Conservation (phyloP, 108 stramenopile genomes). For the Nitzschia sp. region DNA sequence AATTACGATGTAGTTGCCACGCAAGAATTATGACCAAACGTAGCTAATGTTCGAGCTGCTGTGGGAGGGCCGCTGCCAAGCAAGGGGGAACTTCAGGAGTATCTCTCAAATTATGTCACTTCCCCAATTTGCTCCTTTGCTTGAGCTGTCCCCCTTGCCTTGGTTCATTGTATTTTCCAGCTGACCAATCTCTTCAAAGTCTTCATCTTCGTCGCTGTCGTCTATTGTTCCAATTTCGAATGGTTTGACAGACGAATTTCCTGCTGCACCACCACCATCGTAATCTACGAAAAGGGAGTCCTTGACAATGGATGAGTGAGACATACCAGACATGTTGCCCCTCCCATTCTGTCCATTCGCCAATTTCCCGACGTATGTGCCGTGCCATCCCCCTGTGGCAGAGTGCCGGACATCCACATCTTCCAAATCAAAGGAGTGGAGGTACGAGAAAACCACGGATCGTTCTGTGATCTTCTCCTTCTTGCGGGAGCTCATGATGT, state of each 20-base stretch:
- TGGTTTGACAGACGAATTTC: background rate
- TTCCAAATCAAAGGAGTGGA: slow-evolving; percentile 50
- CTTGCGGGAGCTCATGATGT: background rate
- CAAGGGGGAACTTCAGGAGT: too few species aligned
- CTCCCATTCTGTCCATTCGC: slow-evolving; percentile 27
- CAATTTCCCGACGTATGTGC: slow-evolving; percentile 46
- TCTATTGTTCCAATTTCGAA: slow-evolving; percentile 6
- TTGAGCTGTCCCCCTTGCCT: slow-evolving; percentile 5
- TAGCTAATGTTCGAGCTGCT: too few species aligned
- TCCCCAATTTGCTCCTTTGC: too few species aligned
- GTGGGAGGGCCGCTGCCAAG: too few species aligned
- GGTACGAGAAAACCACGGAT: slow-evolving; percentile 37
- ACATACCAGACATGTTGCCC: slow-evolving; percentile 2
- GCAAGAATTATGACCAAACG: too few species aligned
- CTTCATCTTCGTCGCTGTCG: slow-evolving; percentile 4
- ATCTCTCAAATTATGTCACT: too few species aligned
- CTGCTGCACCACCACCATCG: slow-evolving; percentile 1
- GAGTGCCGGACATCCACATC: slow-evolving; percentile 55
- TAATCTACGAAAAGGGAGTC: slow-evolving; percentile 37
- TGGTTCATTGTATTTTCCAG: background rate
- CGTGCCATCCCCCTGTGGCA: slow-evolving; percentile 67
- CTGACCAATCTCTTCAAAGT: slow-evolving; percentile 13
- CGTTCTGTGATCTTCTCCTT: slow-evolving; percentile 33
- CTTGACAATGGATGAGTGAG: slow-evolving; percentile 35
- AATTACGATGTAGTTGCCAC: too few species aligned